phyloP scores from a whole-genome alignment of 441 rosid genomes.

The Hura crepitans region DNA sequence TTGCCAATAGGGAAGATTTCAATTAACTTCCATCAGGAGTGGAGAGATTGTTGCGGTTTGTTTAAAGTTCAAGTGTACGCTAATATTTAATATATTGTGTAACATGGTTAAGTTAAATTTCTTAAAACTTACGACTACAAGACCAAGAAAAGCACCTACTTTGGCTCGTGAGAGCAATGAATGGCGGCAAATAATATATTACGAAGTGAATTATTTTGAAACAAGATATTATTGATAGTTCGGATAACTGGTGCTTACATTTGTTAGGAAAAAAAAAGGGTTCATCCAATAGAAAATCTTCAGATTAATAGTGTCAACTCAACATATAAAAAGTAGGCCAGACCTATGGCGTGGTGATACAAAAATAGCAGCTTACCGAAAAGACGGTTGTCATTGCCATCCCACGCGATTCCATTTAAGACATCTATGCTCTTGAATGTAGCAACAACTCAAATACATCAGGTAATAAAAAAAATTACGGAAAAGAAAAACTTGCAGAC shows the following conservation, averaged over 20 bases:
- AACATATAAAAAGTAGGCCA: background rate
- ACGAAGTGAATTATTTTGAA: background rate
- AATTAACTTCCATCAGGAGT: background rate
- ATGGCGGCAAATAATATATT: background rate
- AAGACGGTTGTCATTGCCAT: conserved; percentile 50
- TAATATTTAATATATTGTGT: background rate
- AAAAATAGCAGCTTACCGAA: conserved; percentile 53
- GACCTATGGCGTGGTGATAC: background rate
- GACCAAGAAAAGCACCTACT: background rate
- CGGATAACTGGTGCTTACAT: background rate
- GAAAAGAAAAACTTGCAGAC: background rate
- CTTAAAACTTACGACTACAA: background rate
- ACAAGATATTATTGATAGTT: background rate
- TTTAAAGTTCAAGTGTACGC: background rate
- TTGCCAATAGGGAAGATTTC: background rate
- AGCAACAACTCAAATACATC: conserved; percentile 10
- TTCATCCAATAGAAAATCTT: background rate
- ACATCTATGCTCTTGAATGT: conserved; percentile 68
- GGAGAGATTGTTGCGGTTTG: background rate
- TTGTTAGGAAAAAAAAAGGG: background rate
- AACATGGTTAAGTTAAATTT: background rate
- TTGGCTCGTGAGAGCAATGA: background rate
- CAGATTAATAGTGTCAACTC: background rate
- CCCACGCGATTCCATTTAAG: conserved; percentile 96
- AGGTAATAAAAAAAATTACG: background rate